Conservation (phyloP, 2,329 filamentous ascomycete genomes). For the Xylaria polymorpha region DNA sequence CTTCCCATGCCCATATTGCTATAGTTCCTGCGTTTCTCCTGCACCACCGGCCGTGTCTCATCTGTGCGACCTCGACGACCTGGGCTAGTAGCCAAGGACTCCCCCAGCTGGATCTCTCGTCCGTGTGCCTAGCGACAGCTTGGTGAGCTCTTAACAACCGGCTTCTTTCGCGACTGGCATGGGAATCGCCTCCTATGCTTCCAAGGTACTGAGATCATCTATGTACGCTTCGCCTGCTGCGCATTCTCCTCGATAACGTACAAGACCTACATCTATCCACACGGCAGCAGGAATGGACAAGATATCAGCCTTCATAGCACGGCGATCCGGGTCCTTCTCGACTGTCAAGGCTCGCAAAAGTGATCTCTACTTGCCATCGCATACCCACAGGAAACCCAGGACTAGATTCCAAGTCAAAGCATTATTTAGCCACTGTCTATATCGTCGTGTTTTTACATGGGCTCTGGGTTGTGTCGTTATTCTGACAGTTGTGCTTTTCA, state of each 20-base stretch:
- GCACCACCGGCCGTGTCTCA: constrained; percentile 19
- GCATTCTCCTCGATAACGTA: constrained; percentile 11
- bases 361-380: constrained; percentile 48
- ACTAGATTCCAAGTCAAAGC: constrained; percentile 57
- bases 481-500: constrained; percentile 56
- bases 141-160: constrained; percentile 6
- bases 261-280: constrained; percentile 10
- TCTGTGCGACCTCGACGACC: constrained; percentile 25
- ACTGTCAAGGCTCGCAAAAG: constrained; percentile 39
- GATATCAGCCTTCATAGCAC: constrained; percentile 45
- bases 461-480: constrained; percentile 56
- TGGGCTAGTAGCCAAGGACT: constrained; percentile 10
- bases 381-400: constrained; percentile 50
- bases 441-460: constrained; percentile 65
- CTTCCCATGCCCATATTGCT: background rate
- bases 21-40: constrained; percentile 13
- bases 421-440: constrained; percentile 64
- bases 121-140: constrained; percentile 2
- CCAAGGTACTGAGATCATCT: constrained; percentile 1
- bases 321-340: constrained; percentile 41
- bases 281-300: constrained; percentile 41
- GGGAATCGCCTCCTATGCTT: constrained; percentile 16
- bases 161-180: background rate
- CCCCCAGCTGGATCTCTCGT: constrained; percentile 15
- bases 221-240: constrained; percentile 6